These are phyloP conservation scores for Blepharisma stoltei DNA, from an alignment of 73 alveolate species.

Conservation along the genomic window DNA sequence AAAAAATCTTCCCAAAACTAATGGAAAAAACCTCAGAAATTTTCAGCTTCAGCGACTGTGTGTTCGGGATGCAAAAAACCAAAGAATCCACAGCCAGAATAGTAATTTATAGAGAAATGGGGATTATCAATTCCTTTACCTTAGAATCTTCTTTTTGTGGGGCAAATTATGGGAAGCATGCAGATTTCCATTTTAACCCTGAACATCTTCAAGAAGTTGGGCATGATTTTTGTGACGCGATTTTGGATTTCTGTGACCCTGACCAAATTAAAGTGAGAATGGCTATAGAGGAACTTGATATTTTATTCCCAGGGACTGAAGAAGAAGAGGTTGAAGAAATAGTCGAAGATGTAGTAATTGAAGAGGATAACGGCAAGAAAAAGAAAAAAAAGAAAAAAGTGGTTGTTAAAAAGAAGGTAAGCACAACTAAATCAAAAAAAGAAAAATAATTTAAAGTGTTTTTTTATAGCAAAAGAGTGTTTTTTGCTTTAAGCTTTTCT, in stretches of 20 bases:
- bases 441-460: not conserved
- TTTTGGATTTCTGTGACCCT: constrained; percentile 92
- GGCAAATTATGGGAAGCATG: constrained; percentile 88
- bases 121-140: constrained; percentile 81
- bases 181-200: constrained; percentile 92
- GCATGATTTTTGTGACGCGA: constrained; percentile 83
- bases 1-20: constrained; percentile 84
- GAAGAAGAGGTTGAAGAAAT: constrained; percentile 56
- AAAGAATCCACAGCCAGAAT: constrained; percentile 93
- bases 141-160: constrained; percentile 95
- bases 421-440: not conserved
- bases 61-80: constrained; percentile 82
- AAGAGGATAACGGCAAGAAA: constrained; percentile 24
- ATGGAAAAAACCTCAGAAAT: constrained; percentile 81
- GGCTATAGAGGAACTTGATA: constrained; percentile 76
- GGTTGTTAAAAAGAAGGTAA: not conserved
- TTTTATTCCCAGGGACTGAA: constrained; percentile 44
- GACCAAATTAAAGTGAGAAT: constrained; percentile 82
- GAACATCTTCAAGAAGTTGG: constrained; percentile 86
- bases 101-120: constrained; percentile 86
- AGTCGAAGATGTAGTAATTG: not conserved
- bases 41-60: constrained; percentile 86
- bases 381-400: constrained; percentile 18
- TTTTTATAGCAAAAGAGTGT: too few relatives aligned
- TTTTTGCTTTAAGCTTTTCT: too few relatives aligned